Evolutionary conservation across 257 asterid genomes (phyloP).

Genomic region (Solanum bulbocastanum): DNA sequence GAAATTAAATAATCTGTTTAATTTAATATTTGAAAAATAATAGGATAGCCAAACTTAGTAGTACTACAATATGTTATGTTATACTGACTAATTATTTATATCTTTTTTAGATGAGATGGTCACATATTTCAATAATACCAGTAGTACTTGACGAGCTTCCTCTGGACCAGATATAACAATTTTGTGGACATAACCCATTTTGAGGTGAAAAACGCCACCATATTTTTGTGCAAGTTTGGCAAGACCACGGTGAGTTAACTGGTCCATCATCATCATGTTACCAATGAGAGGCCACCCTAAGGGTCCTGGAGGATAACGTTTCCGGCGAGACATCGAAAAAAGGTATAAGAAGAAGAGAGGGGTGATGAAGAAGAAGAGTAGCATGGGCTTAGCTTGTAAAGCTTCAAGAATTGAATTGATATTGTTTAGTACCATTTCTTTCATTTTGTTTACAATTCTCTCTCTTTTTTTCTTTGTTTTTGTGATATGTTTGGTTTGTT

Average conservation of each 20-base stretch:
- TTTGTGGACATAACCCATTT: conserved; percentile 58
- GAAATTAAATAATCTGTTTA: background rate
- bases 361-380: conserved; percentile 8
- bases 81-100: background rate
- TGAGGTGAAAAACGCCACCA: conserved; percentile 73
- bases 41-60: background rate
- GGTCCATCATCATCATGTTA: conserved; percentile 55
- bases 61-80: background rate
- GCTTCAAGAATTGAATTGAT: conserved; percentile 1
- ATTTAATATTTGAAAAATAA: background rate
- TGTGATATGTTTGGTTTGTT: background rate
- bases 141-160: conserved; percentile 52
- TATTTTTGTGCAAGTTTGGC: conserved; percentile 52
- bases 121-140: background rate
- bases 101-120: too few relatives aligned
- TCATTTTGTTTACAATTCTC: background rate
- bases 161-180: conserved; percentile 74
- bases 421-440: background rate
- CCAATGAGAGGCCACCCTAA: conserved; percentile 77
- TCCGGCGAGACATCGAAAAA: conserved; percentile 21
- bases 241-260: conserved; percentile 68
- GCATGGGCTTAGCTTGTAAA: conserved; percentile 3
- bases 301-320: conserved; percentile 79
- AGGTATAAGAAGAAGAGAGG: conserved; percentile 15
- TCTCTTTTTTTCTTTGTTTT: background rate